A percentile compares a stretch with the other conserved stretches of the same genome.
phyloP scores from a whole-genome alignment of 306 rosid species.

The Cucurbita pepo region DNA sequence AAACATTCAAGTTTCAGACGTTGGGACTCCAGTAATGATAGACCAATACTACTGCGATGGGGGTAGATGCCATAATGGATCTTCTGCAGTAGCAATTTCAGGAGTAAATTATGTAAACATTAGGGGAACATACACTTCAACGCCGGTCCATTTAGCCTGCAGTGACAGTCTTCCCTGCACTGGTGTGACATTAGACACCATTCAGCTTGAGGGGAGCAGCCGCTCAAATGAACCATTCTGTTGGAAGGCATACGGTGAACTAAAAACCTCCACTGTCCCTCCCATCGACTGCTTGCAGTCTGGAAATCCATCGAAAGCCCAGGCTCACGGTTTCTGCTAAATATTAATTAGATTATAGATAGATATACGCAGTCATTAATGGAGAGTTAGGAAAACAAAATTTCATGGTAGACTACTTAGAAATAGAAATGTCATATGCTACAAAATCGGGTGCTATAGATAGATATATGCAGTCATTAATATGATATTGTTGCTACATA shows the following conservation, averaged over 20 bases:
- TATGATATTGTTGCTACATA: neutral
- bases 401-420: neutral
- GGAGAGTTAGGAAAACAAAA: neutral
- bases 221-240: constrained; percentile 35
- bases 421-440: neutral
- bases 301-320: constrained; percentile 25
- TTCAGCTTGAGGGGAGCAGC: constrained; percentile 23
- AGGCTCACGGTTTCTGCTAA: constrained; percentile 29
- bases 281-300: constrained; percentile 35
- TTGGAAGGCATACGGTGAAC: constrained; percentile 63
- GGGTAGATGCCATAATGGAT: constrained; percentile 30
- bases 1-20: constrained; percentile 56
- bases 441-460: neutral
- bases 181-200: constrained; percentile 47
- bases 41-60: constrained; percentile 74
- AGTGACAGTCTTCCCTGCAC: constrained; percentile 61
- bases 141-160: constrained; percentile 57
- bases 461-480: neutral
- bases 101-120: constrained; percentile 32
- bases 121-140: constrained; percentile 44
- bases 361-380: neutral
- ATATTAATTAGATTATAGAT: neutral
- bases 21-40: constrained; percentile 42
- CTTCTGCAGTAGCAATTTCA: constrained; percentile 67
- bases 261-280: constrained; percentile 42